A percentile compares a stretch with the other conserved stretches of the same genome.
phyloP scores from a whole-genome alignment of 345 rosid species.

The Nasturtium officinale region DNA sequence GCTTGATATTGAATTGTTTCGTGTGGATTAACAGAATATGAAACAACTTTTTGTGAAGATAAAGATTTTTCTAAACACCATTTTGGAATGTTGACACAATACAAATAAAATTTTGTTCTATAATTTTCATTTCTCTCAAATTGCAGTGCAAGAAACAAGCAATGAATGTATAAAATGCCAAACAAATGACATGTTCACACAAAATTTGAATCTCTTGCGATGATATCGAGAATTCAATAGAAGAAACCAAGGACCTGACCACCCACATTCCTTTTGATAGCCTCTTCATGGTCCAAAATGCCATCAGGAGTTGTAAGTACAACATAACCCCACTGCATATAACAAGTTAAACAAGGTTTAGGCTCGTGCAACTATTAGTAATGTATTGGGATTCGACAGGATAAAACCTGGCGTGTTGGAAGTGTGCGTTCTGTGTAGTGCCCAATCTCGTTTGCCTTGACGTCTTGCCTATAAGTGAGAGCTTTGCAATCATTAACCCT shows the following conservation, averaged over 20 bases:
- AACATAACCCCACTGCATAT: conserved; percentile 87
- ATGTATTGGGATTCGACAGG: neutral
- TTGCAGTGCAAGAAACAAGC: conserved; percentile 27
- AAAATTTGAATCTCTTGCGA: neutral
- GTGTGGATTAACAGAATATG: conserved; percentile 7
- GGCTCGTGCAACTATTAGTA: neutral
- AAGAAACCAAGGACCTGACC: conserved; percentile 95
- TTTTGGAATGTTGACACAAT: conserved; percentile 11
- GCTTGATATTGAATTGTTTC: conserved; percentile 9
- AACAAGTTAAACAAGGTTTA: conserved; percentile 7
- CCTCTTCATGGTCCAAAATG: conserved; percentile 94
- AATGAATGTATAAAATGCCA: conserved; percentile 17
- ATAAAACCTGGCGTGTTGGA: conserved; percentile 79
- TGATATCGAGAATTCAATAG: conserved; percentile 45
- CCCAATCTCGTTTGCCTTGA: conserved; percentile 74
- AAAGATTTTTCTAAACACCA: conserved; percentile 11
- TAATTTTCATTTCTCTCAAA: conserved; percentile 2
- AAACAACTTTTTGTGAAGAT: conserved; percentile 13
- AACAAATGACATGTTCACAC: conserved; percentile 5
- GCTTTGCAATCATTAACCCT: conserved; percentile 84
- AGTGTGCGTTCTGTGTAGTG: conserved; percentile 64
- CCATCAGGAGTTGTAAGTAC: conserved; percentile 91
- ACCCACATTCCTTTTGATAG: conserved; percentile 70
- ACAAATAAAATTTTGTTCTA: conserved; percentile 6
- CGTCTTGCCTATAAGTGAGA: conserved; percentile 84